A percentile compares a stretch with the other conserved stretches of the same genome.
Evolutionary conservation across 352 stramenopile genomes (phyloP).

Genomic region (Globisporangium middletonii): DNA sequence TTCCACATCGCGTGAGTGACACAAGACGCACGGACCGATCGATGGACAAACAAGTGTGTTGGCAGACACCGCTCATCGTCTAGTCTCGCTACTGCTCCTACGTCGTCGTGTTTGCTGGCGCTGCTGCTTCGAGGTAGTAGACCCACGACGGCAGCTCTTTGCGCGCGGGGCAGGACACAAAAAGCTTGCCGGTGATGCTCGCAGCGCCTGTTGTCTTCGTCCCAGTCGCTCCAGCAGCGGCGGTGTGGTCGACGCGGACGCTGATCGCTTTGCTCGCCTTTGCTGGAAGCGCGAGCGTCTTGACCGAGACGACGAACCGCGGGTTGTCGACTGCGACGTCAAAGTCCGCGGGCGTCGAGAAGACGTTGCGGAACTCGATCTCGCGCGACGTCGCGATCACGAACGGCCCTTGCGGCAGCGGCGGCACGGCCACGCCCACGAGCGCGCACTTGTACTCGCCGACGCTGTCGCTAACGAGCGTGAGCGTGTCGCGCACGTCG

Average conservation of each 20-base stretch:
- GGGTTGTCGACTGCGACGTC: conserved; percentile 74
- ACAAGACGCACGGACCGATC: too few species aligned
- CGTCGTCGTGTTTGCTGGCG: neutral
- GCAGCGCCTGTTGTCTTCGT: neutral
- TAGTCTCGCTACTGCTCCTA: neutral
- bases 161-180: conserved; percentile 67
- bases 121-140: conserved; percentile 70
- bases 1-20: conserved; percentile 14
- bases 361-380: conserved; percentile 91
- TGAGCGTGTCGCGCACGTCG: conserved; percentile 75
- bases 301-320: conserved; percentile 51
- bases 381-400: conserved; percentile 51
- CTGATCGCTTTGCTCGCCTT: conserved; percentile 59
- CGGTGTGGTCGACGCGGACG: conserved; percentile 43
- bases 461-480: conserved; percentile 47
- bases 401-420: conserved; percentile 82
- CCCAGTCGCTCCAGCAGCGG: conserved; percentile 6
- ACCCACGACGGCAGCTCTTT: conserved; percentile 81
- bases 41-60: too few species aligned
- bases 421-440: conserved; percentile 65
- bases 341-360: conserved; percentile 70
- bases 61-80: too few species aligned
- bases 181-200: conserved; percentile 60
- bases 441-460: conserved; percentile 86
- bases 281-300: conserved; percentile 55